Evolutionary conservation across 345 rosid species (phyloP).

Genomic region (Triadica sebifera): DNA sequence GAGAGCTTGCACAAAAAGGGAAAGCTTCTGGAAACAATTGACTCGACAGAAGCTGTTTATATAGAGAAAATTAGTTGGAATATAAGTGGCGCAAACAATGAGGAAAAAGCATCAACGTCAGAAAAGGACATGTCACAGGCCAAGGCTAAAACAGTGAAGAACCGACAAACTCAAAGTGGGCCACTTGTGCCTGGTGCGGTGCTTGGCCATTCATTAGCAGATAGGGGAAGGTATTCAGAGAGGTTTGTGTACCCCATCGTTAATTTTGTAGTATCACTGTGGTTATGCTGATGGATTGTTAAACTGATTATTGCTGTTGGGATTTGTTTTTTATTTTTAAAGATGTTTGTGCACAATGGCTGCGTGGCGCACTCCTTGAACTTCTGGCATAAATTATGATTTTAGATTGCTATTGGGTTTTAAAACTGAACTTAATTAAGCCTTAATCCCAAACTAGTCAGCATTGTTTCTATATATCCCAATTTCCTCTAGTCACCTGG

Average conservation of each 20-base stretch:
- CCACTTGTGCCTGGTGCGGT: conserved; percentile 66
- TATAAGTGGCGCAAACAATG: conserved; percentile 47
- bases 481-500: too few species aligned
- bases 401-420: neutral
- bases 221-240: conserved; percentile 49
- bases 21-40: conserved; percentile 44
- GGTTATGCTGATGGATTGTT: neutral
- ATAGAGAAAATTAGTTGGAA: conserved; percentile 38
- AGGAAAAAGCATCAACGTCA: conserved; percentile 44
- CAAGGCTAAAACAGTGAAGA: conserved; percentile 49
- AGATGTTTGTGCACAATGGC: conserved; percentile 4
- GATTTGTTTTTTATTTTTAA: neutral
- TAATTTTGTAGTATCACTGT: neutral
- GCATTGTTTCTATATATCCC: too few species aligned
- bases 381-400: neutral
- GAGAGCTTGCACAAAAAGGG: conserved; percentile 50
- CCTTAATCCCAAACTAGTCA: neutral
- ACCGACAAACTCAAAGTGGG: conserved; percentile 87
- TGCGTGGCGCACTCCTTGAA: neutral
- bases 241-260: conserved; percentile 47
- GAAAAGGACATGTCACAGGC: conserved; percentile 47
- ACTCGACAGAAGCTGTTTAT: conserved; percentile 35
- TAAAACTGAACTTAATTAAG: neutral
- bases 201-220: conserved; percentile 56
- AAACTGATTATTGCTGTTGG: conserved; percentile 5